These are phyloP conservation scores for Talaromyces funiculosus DNA, from an alignment of 2,329 filamentous ascomycete species.

Conservation along the genomic window DNA sequence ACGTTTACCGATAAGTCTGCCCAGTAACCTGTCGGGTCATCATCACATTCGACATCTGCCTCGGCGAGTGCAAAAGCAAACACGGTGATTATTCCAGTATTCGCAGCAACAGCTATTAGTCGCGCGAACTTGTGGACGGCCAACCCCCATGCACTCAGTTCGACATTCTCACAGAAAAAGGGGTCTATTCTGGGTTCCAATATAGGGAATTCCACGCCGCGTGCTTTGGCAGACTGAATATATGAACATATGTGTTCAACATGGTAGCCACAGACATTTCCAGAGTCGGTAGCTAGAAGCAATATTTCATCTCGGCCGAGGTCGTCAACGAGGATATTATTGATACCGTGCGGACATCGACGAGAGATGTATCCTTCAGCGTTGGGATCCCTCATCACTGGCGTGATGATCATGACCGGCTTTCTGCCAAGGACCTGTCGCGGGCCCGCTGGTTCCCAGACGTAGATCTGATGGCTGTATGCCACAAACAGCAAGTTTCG, in stretches of 20 bases:
- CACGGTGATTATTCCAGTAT: constrained; percentile 56
- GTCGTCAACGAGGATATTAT: constrained; percentile 63
- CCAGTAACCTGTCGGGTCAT: constrained; percentile 14
- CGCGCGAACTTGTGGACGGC: constrained; percentile 76
- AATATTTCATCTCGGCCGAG: constrained; percentile 66
- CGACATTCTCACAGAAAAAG: constrained; percentile 73
- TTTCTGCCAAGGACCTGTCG: constrained; percentile 34
- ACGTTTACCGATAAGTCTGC: constrained; percentile 17
- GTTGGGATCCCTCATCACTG: constrained; percentile 33
- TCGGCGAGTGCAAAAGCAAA: constrained; percentile 54
- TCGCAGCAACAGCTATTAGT: constrained; percentile 79
- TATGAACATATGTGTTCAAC: constrained; percentile 48
- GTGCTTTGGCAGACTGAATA: constrained; percentile 32
- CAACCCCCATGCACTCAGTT: constrained; percentile 78
- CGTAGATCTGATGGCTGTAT: constrained; percentile 35
- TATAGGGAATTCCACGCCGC: constrained; percentile 21
- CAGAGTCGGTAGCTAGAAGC: constrained; percentile 64
- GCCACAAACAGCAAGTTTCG: constrained; percentile 45
- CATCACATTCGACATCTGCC: constrained; percentile 17
- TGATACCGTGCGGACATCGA: constrained; percentile 56
- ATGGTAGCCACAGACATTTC: constrained; percentile 67
- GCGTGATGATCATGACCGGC: constrained; percentile 40
- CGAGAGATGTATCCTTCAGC: constrained; percentile 52
- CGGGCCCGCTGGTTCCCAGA: constrained; percentile 40
- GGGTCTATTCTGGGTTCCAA: constrained; percentile 34